Conservation (phyloP, 78 protist genomes). For the Goniomonas avonlea region DNA sequence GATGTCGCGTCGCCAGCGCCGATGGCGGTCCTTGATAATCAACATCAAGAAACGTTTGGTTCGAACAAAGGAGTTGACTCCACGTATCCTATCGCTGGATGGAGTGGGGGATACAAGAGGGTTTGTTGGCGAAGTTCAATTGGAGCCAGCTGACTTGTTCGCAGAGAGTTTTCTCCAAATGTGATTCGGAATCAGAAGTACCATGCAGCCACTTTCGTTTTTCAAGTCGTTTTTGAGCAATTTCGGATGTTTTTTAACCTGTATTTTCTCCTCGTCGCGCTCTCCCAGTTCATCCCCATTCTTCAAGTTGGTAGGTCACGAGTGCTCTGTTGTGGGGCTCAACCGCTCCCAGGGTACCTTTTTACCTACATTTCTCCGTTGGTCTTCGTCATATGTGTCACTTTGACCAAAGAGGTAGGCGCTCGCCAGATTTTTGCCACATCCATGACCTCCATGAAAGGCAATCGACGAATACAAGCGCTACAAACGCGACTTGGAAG, state of each 20-base stretch:
- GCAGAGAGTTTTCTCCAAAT: too few relatives aligned
- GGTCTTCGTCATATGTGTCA: slow-evolving; percentile 74
- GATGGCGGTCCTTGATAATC: too few relatives aligned
- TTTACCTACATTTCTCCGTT: slow-evolving; percentile 91
- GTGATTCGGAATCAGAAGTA: slow-evolving; percentile 76
- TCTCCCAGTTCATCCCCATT: slow-evolving; percentile 84
- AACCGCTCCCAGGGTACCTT: slow-evolving; percentile 59
- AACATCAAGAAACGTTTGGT: too few relatives aligned
- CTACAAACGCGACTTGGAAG: slow-evolving; percentile 66
- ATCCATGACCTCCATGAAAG: too few relatives aligned
- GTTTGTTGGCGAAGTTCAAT: too few relatives aligned
- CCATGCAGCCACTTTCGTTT: slow-evolving; percentile 37
- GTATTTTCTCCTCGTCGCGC: slow-evolving; percentile 82
- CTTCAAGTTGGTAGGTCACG: too few relatives aligned
- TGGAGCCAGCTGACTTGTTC: too few relatives aligned
- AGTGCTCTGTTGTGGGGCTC: slow-evolving; percentile 27
- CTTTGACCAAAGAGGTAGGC: slow-evolving; percentile 75
- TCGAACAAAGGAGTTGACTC: too few relatives aligned
- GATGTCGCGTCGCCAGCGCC: too few relatives aligned
- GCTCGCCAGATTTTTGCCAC: too few relatives aligned
- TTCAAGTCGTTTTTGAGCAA: slow-evolving; percentile 57
- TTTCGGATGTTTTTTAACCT: slow-evolving; percentile 84
- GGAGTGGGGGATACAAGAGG: too few relatives aligned
- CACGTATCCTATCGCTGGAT: too few relatives aligned
- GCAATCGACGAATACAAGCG: slow-evolving; percentile 88